Evolutionary conservation across 1,284 basidiomycete genomes (phyloP).

Genomic region (Tetrapyrgos nigripes): DNA sequence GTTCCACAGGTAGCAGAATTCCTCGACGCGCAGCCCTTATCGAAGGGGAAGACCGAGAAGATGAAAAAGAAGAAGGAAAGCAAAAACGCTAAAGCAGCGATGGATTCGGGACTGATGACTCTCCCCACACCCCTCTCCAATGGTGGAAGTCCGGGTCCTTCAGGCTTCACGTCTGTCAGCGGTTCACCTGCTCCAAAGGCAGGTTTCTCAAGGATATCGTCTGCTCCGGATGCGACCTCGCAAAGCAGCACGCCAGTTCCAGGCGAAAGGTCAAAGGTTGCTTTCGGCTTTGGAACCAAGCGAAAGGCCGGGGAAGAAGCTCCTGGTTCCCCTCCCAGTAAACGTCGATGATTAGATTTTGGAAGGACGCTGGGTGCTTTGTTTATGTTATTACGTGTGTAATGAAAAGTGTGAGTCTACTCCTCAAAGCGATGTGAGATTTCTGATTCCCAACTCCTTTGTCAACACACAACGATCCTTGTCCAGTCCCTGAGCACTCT

Average conservation of each 20-base stretch:
- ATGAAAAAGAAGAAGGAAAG: conserved; percentile 72
- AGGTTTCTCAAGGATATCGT: conserved; percentile 79
- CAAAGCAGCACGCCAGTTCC: conserved; percentile 55
- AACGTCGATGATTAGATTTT: conserved; percentile 41
- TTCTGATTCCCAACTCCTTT: conserved; percentile 76
- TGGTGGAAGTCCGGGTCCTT: conserved; percentile 54
- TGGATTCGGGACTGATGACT: conserved; percentile 74
- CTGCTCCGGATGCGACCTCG: conserved; percentile 54
- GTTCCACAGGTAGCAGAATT: conserved; percentile 83
- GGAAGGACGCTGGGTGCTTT: background rate
- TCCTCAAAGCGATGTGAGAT: conserved; percentile 44
- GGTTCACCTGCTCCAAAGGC: conserved; percentile 74
- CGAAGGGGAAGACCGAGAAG: conserved; percentile 81
- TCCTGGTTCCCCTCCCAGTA: conserved; percentile 46
- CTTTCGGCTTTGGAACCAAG: conserved; percentile 78
- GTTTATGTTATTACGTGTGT: conserved; percentile 11
- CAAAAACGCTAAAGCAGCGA: conserved; percentile 48
- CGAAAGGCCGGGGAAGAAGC: conserved; percentile 75
- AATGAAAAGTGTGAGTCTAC: conserved; percentile 8
- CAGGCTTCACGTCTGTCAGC: conserved; percentile 43
- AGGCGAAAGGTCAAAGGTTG: conserved; percentile 72
- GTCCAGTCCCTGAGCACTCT: conserved; percentile 67
- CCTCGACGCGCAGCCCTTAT: conserved; percentile 76
- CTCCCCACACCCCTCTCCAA: conserved; percentile 56
- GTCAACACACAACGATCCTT: conserved; percentile 72